These are phyloP conservation scores for Dryadomyces quercus-mongolicae DNA, from an alignment of 2,329 filamentous ascomycete genomes.

Conservation along the genomic window DNA sequence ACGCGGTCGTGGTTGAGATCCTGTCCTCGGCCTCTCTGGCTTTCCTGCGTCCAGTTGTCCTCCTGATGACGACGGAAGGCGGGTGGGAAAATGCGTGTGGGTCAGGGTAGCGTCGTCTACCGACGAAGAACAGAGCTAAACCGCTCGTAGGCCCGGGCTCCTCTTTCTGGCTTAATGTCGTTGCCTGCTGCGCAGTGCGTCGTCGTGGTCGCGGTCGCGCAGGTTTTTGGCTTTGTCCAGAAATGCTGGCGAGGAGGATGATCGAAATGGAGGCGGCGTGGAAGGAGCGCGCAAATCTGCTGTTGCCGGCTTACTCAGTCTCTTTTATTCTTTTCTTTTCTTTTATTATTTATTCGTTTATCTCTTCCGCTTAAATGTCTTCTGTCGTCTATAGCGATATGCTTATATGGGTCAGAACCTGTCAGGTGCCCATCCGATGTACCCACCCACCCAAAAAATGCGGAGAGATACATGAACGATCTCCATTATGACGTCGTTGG, in stretches of 20 bases:
- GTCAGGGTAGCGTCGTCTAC: not conserved
- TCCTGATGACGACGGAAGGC: constrained; percentile 1
- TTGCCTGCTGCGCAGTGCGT: not conserved
- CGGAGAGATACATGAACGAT: not conserved
- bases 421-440: not conserved
- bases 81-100: not conserved
- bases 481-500: not conserved
- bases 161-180: not conserved
- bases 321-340: too few relatives aligned
- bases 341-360: too few relatives aligned
- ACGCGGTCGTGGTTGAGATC: not conserved
- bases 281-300: not conserved
- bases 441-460: not conserved
- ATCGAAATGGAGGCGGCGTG: too few relatives aligned
- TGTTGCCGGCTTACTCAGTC: not conserved
- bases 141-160: not conserved
- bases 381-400: not conserved
- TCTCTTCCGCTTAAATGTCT: too few relatives aligned
- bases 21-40: not conserved
- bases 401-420: not conserved
- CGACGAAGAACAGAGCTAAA: not conserved
- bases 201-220: too few relatives aligned
- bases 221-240: too few relatives aligned
- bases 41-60: not conserved
- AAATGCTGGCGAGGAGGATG: too few relatives aligned